phyloP scores from a whole-genome alignment of 2,329 filamentous ascomycete genomes.

The Knufia fluminis region DNA sequence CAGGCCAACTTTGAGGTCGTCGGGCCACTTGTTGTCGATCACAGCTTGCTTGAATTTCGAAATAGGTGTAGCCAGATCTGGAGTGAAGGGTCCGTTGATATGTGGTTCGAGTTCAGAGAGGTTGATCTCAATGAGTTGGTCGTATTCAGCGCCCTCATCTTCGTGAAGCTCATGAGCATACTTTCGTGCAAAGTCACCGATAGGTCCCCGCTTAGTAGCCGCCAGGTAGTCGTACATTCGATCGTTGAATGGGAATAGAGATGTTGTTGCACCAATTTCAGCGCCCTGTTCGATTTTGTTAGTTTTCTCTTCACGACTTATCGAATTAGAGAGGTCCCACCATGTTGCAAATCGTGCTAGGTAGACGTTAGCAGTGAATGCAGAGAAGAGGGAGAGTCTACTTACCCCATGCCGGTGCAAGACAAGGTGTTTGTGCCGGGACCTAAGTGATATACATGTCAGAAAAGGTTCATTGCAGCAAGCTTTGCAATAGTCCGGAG shows the following conservation, averaged over 20 bases:
- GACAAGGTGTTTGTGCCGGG: conserved; percentile 67
- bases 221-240: conserved; percentile 93
- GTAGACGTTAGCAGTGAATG: too few relatives aligned
- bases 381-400: too few relatives aligned
- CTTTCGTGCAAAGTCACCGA: conserved; percentile 77
- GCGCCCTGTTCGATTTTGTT: too few relatives aligned
- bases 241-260: conserved; percentile 95
- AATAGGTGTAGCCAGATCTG: conserved; percentile 93
- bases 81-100: conserved; percentile 98
- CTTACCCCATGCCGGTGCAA: conserved; percentile 67
- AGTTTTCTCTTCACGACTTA: too few relatives aligned
- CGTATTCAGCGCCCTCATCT: conserved; percentile 88
- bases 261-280: conserved; percentile 68
- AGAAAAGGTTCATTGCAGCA: too few relatives aligned
- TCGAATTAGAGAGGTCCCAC: too few relatives aligned
- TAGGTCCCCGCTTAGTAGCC: conserved; percentile 80
- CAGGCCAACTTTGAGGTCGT: conserved; percentile 90
- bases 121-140: conserved; percentile 94
- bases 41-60: conserved; percentile 94
- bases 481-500: too few relatives aligned
- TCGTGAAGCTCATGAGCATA: conserved; percentile 80
- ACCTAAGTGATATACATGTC: too few relatives aligned
- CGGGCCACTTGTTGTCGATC: conserved; percentile 90
- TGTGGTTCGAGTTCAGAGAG: conserved; percentile 90
- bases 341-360: conserved; percentile 55